Percentiles rank a stretch among this genome's conserved stretches.
Evolutionary conservation across 2,329 filamentous ascomycete genomes (phyloP).

Genomic region (Colletotrichum coccodes): DNA sequence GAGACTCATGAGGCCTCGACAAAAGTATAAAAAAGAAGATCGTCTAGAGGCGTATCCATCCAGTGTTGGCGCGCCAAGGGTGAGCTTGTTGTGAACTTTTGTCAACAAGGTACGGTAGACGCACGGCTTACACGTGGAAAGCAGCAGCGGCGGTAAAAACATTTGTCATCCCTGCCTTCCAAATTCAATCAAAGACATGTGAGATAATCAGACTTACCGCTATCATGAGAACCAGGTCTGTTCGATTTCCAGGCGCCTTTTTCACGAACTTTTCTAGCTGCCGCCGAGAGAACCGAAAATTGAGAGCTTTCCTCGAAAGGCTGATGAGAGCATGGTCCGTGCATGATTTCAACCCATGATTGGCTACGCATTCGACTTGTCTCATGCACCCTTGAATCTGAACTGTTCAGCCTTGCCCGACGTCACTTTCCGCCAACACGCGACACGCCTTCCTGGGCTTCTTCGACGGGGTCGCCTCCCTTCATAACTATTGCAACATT

Average conservation of each 20-base stretch:
- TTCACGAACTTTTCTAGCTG: neutral
- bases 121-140: neutral
- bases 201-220: neutral
- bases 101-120: neutral
- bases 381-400: neutral
- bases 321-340: conserved; percentile 7
- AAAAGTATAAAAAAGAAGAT: too few relatives aligned
- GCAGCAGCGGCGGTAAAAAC: too few relatives aligned
- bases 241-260: neutral
- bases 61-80: neutral
- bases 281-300: conserved; percentile 17
- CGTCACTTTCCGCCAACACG: conserved; percentile 9
- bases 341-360: neutral
- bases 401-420: conserved; percentile 2
- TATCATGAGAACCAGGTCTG: neutral
- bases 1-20: too few relatives aligned
- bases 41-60: too few relatives aligned
- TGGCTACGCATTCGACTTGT: conserved; percentile 14
- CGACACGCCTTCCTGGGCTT: conserved; percentile 3
- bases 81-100: too few relatives aligned
- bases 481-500: neutral
- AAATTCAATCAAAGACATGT: neutral
- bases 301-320: neutral
- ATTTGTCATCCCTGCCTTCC: neutral
- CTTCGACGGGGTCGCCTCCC: neutral